Conservation (phyloP, 2,329 filamentous ascomycete genomes). For the Alternaria angustiovoidea region DNA sequence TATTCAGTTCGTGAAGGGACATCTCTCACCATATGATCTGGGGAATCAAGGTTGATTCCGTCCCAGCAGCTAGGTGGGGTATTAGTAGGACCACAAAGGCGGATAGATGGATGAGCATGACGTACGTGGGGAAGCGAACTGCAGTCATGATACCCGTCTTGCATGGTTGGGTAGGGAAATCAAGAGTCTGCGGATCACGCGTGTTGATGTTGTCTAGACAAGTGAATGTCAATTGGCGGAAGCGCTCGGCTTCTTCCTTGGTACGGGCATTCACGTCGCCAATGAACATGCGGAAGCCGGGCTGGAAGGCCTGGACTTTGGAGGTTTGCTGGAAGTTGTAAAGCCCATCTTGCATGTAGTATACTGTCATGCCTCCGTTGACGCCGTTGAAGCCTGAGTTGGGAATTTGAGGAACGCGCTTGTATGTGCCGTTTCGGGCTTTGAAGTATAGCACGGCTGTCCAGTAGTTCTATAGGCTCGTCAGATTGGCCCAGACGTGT, state of each 20-base stretch:
- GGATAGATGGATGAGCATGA: neutral
- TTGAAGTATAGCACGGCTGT: conserved; percentile 45
- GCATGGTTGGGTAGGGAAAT: conserved; percentile 53
- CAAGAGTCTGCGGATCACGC: conserved; percentile 51
- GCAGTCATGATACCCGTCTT: conserved; percentile 55
- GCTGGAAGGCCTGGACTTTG: conserved; percentile 55
- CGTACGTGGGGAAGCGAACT: conserved; percentile 50
- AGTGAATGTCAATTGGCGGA: conserved; percentile 57
- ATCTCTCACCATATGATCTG: conserved; percentile 42
- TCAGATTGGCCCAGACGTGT: neutral
- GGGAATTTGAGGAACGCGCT: conserved; percentile 35
- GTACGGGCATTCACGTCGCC: conserved; percentile 39
- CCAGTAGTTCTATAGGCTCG: conserved; percentile 37
- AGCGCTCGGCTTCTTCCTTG: conserved; percentile 47
- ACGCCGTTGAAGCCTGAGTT: conserved; percentile 39
- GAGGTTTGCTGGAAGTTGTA: conserved; percentile 37
- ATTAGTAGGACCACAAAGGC: neutral
- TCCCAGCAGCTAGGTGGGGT: conserved; percentile 29
- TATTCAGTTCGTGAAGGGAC: too few relatives aligned
- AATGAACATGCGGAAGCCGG: conserved; percentile 40
- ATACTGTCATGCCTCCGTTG: conserved; percentile 40
- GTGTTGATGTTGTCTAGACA: conserved; percentile 53
- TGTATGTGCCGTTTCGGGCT: conserved; percentile 38
- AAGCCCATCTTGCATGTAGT: conserved; percentile 42
- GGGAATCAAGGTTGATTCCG: conserved; percentile 32